These are phyloP conservation scores for Zalaria sp. DNA, from an alignment of 2,329 filamentous ascomycete genomes.

Conservation along the genomic window DNA sequence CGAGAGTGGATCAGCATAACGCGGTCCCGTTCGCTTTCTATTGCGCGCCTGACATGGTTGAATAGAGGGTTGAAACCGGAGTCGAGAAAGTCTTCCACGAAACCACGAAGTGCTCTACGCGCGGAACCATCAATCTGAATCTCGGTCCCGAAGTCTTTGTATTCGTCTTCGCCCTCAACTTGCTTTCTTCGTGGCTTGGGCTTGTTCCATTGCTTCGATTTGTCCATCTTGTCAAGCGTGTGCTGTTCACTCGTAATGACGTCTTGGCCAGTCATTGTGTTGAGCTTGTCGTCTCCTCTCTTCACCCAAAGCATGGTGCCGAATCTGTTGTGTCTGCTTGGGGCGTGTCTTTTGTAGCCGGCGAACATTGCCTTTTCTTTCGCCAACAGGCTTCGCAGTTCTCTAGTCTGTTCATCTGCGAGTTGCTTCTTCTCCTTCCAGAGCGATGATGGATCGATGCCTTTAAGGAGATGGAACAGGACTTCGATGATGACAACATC, in stretches of 20 bases:
- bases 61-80: conserved; percentile 88
- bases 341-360: conserved; percentile 61
- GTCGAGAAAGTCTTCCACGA: conserved; percentile 88
- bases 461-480: conserved; percentile 83
- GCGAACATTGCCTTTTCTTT: conserved; percentile 77
- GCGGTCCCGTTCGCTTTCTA: conserved; percentile 79
- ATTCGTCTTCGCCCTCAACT: conserved; percentile 33
- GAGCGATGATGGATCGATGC: conserved; percentile 67
- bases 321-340: conserved; percentile 83
- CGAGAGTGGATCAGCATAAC: conserved; percentile 61
- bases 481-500: conserved; percentile 85
- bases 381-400: conserved; percentile 59
- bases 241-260: conserved; percentile 59
- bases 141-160: conserved; percentile 61
- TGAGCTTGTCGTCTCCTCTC: conserved; percentile 68
- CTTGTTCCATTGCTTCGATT: conserved; percentile 78
- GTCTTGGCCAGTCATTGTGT: conserved; percentile 78
- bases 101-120: conserved; percentile 61
- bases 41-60: conserved; percentile 68
- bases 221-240: conserved; percentile 79
- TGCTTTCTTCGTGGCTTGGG: conserved; percentile 42
- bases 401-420: conserved; percentile 52
- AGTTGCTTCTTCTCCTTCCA: conserved; percentile 71
- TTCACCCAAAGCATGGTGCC: conserved; percentile 97
- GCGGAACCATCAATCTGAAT: conserved; percentile 57